A percentile compares a stretch with the other conserved stretches of the same genome.
These are phyloP conservation scores for Paramecium tetraurelia DNA, from an alignment of 73 alveolate species.

Conservation along the genomic window DNA sequence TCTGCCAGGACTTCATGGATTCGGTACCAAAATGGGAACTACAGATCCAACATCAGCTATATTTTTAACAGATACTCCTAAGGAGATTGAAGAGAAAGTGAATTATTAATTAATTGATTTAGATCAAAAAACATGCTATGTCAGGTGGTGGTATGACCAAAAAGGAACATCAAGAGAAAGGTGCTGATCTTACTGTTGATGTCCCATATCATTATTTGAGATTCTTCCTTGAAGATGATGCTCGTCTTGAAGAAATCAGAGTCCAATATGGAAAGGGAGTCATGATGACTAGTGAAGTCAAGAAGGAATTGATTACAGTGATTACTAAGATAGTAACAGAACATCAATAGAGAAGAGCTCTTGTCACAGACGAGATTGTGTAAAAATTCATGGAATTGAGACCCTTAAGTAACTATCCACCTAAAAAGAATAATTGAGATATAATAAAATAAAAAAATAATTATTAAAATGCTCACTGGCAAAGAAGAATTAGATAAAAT, in stretches of 20 bases:
- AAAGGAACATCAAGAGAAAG: constrained; percentile 95
- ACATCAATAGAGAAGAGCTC: constrained; percentile 81
- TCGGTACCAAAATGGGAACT: constrained; percentile 82
- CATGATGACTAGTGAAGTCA: constrained; percentile 95
- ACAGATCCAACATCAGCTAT: constrained; percentile 76
- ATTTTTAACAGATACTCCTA: constrained; percentile 87
- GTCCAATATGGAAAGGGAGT: constrained; percentile 90
- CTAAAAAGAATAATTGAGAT: constrained; percentile 21
- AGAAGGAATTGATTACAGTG: constrained; percentile 76
- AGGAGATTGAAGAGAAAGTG: constrained; percentile 86
- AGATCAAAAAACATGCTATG: constrained; percentile 91
- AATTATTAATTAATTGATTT: neutral
- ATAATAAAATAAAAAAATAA: neutral
- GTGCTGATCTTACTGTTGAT: constrained; percentile 96
- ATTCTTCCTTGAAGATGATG: constrained; percentile 98
- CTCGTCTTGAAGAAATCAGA: constrained; percentile 85
- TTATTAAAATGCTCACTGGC: constrained; percentile 27
- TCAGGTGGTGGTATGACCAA: constrained; percentile 97
- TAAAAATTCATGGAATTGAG: constrained; percentile 66
- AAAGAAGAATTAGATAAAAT: neutral
- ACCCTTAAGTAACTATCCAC: constrained; percentile 50
- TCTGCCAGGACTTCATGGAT: constrained; percentile 98
- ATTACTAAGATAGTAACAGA: constrained; percentile 73
- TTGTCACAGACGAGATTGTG: constrained; percentile 80
- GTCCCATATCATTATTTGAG: constrained; percentile 86